phyloP scores from a whole-genome alignment of 371 early-diverging fungal genomes.

The Phascolomyces articulosus region DNA sequence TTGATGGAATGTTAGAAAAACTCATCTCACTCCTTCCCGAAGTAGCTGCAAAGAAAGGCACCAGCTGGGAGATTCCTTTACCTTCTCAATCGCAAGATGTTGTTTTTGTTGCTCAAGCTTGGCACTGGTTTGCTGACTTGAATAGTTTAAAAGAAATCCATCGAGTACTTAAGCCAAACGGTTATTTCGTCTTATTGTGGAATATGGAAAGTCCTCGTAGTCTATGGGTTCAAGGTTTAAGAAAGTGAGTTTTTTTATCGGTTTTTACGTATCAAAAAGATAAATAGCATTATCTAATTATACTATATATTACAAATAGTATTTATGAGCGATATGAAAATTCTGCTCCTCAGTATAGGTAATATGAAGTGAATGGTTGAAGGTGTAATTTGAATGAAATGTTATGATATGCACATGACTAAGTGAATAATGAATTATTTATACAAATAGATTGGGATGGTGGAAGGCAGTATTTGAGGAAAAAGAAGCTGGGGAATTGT shows the following conservation, averaged over 20 bases:
- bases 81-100: conserved; percentile 40
- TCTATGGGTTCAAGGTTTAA: conserved; percentile 38
- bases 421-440: too few species aligned
- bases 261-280: background rate
- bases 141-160: conserved; percentile 47
- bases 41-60: conserved; percentile 38
- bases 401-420: too few species aligned
- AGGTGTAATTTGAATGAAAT: too few species aligned
- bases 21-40: conserved; percentile 26
- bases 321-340: conserved; percentile 39
- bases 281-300: background rate
- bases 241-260: conserved; percentile 24
- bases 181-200: conserved; percentile 48
- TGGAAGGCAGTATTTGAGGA: conserved; percentile 43
- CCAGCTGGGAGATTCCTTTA: conserved; percentile 48
- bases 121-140: conserved; percentile 61
- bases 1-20: conserved; percentile 45
- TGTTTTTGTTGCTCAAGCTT: conserved; percentile 57
- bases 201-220: conserved; percentile 50
- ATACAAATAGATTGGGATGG: conserved; percentile 28
- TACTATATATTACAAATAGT: conserved; percentile 13
- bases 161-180: conserved; percentile 51
- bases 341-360: too few species aligned
- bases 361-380: too few species aligned
- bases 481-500: conserved; percentile 28